These are phyloP conservation scores for Trypanosoma vivax DNA, from an alignment of 208 protist species.

Conservation along the genomic window DNA sequence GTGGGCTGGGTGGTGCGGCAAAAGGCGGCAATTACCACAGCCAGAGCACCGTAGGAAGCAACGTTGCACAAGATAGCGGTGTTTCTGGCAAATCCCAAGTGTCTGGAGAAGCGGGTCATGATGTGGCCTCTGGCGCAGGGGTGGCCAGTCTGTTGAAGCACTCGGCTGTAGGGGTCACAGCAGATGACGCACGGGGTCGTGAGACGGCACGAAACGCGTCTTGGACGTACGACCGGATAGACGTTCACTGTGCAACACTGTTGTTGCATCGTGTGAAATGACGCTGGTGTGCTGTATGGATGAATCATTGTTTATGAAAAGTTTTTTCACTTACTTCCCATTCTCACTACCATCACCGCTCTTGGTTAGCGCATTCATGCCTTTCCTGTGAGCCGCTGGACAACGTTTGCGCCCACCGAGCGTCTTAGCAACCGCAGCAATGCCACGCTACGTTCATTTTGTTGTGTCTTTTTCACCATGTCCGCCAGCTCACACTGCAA, in stretches of 20 bases:
- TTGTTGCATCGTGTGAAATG: constrained; percentile 23
- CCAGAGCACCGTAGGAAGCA: not conserved
- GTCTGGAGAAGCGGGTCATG: not conserved
- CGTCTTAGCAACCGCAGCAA: too few relatives aligned
- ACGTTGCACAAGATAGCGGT: not conserved
- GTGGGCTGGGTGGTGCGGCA: not conserved
- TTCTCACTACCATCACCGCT: too few relatives aligned
- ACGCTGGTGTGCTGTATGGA: not conserved
- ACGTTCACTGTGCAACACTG: constrained; percentile 32
- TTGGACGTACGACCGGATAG: constrained; percentile 42
- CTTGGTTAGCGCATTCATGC: too few relatives aligned
- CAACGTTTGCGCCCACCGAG: too few relatives aligned
- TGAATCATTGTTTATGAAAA: not conserved
- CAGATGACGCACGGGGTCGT: constrained; percentile 44
- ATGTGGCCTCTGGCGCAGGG: not conserved
- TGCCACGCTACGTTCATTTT: too few relatives aligned
- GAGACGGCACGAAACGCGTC: constrained; percentile 17
- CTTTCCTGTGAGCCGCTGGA: too few relatives aligned
- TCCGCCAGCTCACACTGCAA: too few relatives aligned
- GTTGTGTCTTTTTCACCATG: too few relatives aligned
- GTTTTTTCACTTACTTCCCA: constrained; percentile 1
- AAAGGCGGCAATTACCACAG: not conserved
- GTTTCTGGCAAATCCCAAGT: not conserved
- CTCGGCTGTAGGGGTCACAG: constrained; percentile 38
- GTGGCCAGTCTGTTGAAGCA: constrained; percentile 71